These are phyloP conservation scores for Populus simonii DNA, from an alignment of 345 rosid genomes.

Conservation along the genomic window DNA sequence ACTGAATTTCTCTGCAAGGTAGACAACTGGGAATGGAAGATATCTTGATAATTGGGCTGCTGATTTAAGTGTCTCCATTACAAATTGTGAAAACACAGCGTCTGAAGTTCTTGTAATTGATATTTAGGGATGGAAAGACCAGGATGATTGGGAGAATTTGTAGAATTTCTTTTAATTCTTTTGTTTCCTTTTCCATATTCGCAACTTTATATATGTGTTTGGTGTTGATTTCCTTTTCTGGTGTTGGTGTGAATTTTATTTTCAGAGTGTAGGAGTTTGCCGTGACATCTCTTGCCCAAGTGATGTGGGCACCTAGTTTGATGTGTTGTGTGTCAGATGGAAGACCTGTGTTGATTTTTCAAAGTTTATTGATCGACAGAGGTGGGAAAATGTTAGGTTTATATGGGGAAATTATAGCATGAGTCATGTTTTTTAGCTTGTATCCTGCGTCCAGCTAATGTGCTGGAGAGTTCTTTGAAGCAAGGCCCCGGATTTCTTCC, in stretches of 20 bases:
- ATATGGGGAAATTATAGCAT: background rate
- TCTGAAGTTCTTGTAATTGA: slow-evolving; percentile 9
- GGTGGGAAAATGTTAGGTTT: background rate
- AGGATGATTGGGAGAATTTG: slow-evolving; percentile 9
- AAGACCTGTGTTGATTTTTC: background rate
- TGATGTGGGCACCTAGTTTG: no score
- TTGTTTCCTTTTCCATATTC: background rate
- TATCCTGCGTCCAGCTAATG: no score
- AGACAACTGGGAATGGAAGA: slow-evolving; percentile 21
- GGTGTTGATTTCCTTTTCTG: background rate
- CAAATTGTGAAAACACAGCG: background rate
- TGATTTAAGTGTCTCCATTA: background rate
- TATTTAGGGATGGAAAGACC: slow-evolving; percentile 11
- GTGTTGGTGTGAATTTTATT: background rate
- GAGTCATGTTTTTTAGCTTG: background rate
- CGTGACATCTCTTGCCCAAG: background rate
- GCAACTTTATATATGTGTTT: background rate
- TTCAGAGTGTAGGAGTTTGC: background rate
- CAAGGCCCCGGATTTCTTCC: no score
- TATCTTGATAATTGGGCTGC: slow-evolving; percentile 12
- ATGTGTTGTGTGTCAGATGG: no score
- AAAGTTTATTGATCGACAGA: background rate
- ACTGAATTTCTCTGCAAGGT: slow-evolving; percentile 29
- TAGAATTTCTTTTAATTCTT: background rate
- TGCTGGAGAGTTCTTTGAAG: no score